Base-by-base conservation (phyloP, 768 basidiomycete genomes). In the Naematelia encephala region DNA sequence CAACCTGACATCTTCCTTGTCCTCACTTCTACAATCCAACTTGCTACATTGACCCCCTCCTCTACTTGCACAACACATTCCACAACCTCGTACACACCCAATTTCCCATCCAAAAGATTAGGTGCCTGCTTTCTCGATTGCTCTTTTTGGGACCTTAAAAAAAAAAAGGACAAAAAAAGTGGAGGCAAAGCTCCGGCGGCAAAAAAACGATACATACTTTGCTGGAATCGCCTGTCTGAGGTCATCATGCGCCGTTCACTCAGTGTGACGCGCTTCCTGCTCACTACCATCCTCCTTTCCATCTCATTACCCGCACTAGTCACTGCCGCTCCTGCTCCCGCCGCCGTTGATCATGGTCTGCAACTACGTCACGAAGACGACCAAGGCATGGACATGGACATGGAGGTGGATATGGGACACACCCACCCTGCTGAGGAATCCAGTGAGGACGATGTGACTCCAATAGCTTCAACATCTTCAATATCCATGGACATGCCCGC, bases 251-350 rank as follows among this genome's bases (percentile, higher is more conserved):
- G 16, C 16, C 34, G 34, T 39, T 16, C 34, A 39, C 34, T 39
- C 8, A 39, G 19, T 57, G 62, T 63, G 57, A 63, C 51, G 26
- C 58, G 57, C 59, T 63, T 59, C 43, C 26, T 63, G 16, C 42
- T 59, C 13, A 58, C 57, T 2, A 56, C 62, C 19, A 25, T 63
- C 16, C 44, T 63, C 19, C 54, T 59, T 8, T 59, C 57, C n/a
- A 51, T 59, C 52, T 27, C 34, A 8, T 16, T 39, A 16, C 34
- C 34, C 16, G 34, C 34, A 8, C 34, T 63, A 4, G 14, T 57
- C 13, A 57, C 46, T 25, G 16, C 47, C n/a, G 46, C 57, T 30
- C 21, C 54, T 26, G 46, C 57, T 30, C 21, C 54, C 22, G 14
- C 23, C n/a, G 28, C 28, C 1, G 19, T 22, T 22, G 25, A 26